Conservation (phyloP, 2,329 filamentous ascomycete species). For the Diaporthe sp. region DNA sequence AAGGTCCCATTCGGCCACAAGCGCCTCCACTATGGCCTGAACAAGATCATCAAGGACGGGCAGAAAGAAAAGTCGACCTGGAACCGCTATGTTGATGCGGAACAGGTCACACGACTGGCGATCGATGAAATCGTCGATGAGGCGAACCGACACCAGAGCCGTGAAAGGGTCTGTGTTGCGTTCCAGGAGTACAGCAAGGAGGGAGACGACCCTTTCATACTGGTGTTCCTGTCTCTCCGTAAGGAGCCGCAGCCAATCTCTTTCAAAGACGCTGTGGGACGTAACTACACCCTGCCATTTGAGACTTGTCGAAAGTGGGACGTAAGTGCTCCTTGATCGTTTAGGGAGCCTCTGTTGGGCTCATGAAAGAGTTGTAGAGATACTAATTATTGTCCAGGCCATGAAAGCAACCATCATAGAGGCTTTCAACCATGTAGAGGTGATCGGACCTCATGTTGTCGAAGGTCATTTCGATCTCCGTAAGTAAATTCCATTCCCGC, state of each 20-base stretch:
- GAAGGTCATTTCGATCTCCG: conserved; percentile 32
- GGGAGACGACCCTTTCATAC: not conserved
- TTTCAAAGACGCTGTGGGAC: conserved; percentile 25
- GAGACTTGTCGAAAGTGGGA: conserved; percentile 25
- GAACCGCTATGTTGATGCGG: conserved; percentile 13
- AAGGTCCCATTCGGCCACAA: conserved; percentile 37
- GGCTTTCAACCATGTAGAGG: not conserved
- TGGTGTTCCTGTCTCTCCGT: conserved; percentile 35
- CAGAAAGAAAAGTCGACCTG: conserved; percentile 11
- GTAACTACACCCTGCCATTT: conserved; percentile 31
- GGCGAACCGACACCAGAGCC: conserved; percentile 32
- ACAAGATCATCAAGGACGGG: conserved; percentile 9
- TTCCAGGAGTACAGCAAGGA: conserved; percentile 2
- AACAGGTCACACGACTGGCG: not conserved
- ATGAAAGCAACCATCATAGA: conserved; percentile 2
- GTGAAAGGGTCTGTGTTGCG: conserved; percentile 33
- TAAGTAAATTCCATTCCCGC: not conserved
- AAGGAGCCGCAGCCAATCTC: conserved; percentile 35
- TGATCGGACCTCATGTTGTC: conserved; percentile 8
- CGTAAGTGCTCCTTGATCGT: not conserved
- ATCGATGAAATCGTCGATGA: conserved; percentile 18
- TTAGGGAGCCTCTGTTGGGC: not conserved
- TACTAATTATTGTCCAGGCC: not conserved
- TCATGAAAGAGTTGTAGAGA: not conserved
- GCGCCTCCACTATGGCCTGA: conserved; percentile 34